phyloP scores from a whole-genome alignment of 495 filamentous ascomycete genomes.

The Aspergillus egyptiacus region DNA sequence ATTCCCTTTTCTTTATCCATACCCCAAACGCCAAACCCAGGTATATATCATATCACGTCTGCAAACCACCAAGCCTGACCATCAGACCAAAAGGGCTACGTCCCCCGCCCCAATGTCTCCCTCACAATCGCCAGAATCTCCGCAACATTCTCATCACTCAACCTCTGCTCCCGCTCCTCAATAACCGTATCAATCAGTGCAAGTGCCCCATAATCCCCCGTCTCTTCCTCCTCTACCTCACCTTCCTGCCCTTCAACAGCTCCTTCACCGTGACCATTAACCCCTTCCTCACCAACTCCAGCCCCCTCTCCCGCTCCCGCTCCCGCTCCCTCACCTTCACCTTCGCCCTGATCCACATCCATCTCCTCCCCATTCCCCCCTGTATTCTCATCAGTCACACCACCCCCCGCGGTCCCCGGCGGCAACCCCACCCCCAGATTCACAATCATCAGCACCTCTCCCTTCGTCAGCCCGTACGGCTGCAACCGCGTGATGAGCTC shows the following conservation, averaged over 20 bases:
- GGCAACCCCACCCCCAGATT: slow-evolving; percentile 47
- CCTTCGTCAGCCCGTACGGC: slow-evolving; percentile 52
- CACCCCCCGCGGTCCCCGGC: neutral
- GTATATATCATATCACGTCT: neutral
- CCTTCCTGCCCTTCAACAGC: slow-evolving; percentile 17
- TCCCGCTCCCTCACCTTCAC: neutral
- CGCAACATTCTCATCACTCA: slow-evolving; percentile 33
- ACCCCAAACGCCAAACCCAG: neutral
- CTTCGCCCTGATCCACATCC: slow-evolving; percentile 13
- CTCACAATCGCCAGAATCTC: slow-evolving; percentile 33
- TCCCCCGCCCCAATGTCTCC: slow-evolving; percentile 25
- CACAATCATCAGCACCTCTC: slow-evolving; percentile 58
- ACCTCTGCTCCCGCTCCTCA: slow-evolving; percentile 40
- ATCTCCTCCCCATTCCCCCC: slow-evolving; percentile 12
- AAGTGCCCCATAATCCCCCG: slow-evolving; percentile 34
- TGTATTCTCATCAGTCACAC: slow-evolving; percentile 8
- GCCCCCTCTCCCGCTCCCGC: slow-evolving; percentile 17
- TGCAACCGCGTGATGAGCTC: slow-evolving; percentile 37
- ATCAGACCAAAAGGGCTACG: neutral
- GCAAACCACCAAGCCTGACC: neutral
- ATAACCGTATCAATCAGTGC: slow-evolving; percentile 39
- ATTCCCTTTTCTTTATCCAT: neutral
- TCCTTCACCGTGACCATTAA: slow-evolving; percentile 13
- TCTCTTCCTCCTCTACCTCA: slow-evolving; percentile 21
- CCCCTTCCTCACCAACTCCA: slow-evolving; percentile 17